Base-by-base conservation (phyloP, 139 green algal species). In the Coelastrella sp. region DNA sequence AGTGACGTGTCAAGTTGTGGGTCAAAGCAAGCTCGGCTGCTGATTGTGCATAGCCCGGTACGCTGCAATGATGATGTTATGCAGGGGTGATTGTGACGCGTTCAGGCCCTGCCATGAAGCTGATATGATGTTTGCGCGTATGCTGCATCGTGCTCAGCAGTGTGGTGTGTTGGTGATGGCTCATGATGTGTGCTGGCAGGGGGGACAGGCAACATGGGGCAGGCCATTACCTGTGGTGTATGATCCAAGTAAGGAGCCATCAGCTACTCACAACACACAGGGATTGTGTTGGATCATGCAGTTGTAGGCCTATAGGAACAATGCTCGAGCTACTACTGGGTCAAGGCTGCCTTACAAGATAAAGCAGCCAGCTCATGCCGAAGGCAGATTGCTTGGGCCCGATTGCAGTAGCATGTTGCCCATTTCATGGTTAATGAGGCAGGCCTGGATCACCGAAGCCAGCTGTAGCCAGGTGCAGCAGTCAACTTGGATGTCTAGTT, bases 101-200 rank as follows among this genome's bases (percentile, higher is more conserved):
- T 93, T 93, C 88, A 75, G 88, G 60, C 91, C 91, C 19, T 93
- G 91, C 59, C 77, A 93, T 73, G 88, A 93, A 78, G 91, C 91
- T 13, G 84, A 91, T 79, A 77, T 71, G 17, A 80, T 93, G 85
- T 91, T 93, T 56, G 91, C 91, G 0, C 60, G 54, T 14, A 83
- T 93, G 84, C 79, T 93, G 14, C 75, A 74, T n/a, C 22, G 58
- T 3, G 88, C 91, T 54, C 13, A 83, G 84, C 73, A 80, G 56
- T n/a, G 68, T 58, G 92, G 92, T 5, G 89, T 94, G 61, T 71
- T 66, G 73, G 76, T 94, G 16, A 20, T 94, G 57, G 92, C 92
- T n/a, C 83, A 94, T 84, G 80, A 91, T 82, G 65, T 94, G 3
- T 7, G 73, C 16, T 92, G 84, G 92, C 56, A 87, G 17, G 88